A percentile compares a stretch with the other conserved stretches of the same genome.
Conservation (phyloP, 139 green algal genomes). For the Chlorella sp. region DNA sequence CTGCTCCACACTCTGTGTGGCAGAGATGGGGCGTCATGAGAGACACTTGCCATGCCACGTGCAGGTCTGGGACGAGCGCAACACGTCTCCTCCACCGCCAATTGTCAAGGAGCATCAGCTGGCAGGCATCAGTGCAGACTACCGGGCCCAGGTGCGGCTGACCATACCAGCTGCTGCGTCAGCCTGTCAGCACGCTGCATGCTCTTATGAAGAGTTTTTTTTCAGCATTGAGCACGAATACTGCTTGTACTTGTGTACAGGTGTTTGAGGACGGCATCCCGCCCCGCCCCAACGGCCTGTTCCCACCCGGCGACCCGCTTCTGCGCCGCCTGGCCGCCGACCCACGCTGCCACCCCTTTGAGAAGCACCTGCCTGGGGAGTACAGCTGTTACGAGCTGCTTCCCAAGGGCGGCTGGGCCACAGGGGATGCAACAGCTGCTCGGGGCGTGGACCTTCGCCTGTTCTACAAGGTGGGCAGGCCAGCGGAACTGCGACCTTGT, state of each 20-base stretch:
- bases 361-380: constrained; percentile 54
- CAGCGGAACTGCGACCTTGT: no score
- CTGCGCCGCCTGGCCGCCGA: neutral
- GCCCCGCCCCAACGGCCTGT: neutral
- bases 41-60: no score
- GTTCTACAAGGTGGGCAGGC: constrained; percentile 48
- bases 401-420: constrained; percentile 45
- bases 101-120: neutral
- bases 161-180: no score
- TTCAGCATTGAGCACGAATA: no score
- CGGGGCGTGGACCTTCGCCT: constrained; percentile 54
- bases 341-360: constrained; percentile 38
- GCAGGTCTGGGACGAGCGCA: neutral
- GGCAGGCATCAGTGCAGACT: neutral
- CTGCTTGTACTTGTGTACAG: no score
- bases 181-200: no score
- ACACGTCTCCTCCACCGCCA: neutral
- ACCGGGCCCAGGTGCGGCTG: neutral
- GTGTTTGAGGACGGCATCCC: neutral
- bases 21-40: no score
- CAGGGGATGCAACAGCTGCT: constrained; percentile 34
- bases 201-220: no score
- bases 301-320: constrained; percentile 34
- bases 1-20: no score
- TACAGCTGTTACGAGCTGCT: constrained; percentile 32